Conservation (phyloP, 306 rosid species). For the Comarum palustre region DNA sequence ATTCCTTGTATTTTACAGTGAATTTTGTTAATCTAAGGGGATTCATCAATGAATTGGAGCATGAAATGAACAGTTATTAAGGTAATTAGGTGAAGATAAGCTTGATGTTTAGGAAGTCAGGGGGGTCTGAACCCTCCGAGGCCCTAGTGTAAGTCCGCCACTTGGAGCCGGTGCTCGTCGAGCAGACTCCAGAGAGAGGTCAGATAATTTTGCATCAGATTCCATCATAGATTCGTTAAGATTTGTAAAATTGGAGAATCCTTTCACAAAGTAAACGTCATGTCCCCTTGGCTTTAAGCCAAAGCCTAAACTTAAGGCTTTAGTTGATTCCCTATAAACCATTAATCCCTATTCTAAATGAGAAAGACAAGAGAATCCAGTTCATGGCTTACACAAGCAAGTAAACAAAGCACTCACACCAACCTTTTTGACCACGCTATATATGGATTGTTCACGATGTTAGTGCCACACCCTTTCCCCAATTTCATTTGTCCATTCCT, state of each 20-base stretch:
- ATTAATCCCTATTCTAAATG: slow-evolving; percentile 11
- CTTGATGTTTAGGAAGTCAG: too few relatives aligned
- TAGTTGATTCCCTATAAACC: slow-evolving; percentile 31
- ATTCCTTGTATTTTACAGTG: too few relatives aligned
- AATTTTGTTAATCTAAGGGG: too few relatives aligned
- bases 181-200: not conserved
- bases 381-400: slow-evolving; percentile 50
- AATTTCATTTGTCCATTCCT: not conserved
- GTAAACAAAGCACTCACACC: slow-evolving; percentile 11
- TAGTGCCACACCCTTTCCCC: slow-evolving; percentile 36
- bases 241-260: slow-evolving; percentile 45
- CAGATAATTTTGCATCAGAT: slow-evolving; percentile 50
- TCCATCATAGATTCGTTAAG: slow-evolving; percentile 31
- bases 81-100: too few relatives aligned
- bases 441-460: slow-evolving; percentile 24
- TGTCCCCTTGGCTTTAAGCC: slow-evolving; percentile 39
- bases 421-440: slow-evolving; percentile 49
- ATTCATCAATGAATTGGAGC: too few relatives aligned
- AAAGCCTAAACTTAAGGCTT: slow-evolving; percentile 51
- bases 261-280: slow-evolving; percentile 45
- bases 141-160: too few relatives aligned
- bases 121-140: too few relatives aligned
- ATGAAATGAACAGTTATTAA: too few relatives aligned
- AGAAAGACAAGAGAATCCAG: slow-evolving; percentile 63
- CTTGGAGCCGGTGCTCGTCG: not conserved